A percentile compares a stretch with the other conserved stretches of the same genome.
phyloP scores from a whole-genome alignment of 192 early-diverging fungal genomes.

The Geranomyces michiganensis region DNA sequence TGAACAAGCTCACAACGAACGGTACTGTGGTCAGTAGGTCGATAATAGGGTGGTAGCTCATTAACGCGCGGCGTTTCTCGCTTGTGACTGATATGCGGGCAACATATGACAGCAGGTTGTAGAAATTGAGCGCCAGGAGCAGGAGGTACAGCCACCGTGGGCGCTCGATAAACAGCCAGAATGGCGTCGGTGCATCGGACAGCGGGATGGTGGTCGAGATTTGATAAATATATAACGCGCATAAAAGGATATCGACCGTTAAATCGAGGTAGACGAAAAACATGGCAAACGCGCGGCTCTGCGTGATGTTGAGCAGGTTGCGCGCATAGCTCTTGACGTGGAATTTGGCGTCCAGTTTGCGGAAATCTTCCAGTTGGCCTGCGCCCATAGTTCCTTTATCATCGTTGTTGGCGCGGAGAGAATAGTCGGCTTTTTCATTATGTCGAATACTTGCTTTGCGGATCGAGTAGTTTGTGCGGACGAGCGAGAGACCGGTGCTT shows the following conservation, averaged over 20 bases:
- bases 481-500: conserved; percentile 8
- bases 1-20: conserved; percentile 21
- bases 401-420: too few species aligned
- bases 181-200: background rate
- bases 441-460: background rate
- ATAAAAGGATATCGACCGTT: conserved; percentile 1
- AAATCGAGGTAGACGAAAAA: conserved; percentile 14
- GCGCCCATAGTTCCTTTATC: background rate
- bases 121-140: background rate
- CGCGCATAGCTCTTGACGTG: background rate
- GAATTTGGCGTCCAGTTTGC: conserved; percentile 3
- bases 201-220: conserved; percentile 5
- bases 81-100: background rate
- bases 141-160: conserved; percentile 2
- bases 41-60: background rate
- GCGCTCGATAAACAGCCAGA: conserved; percentile 18
- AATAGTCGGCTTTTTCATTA: background rate
- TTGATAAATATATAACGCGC: conserved; percentile 8
- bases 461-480: conserved; percentile 14
- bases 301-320: background rate
- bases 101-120: conserved; percentile 4
- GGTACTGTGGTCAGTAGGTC: conserved; percentile 18
- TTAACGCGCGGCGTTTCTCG: conserved; percentile 2
- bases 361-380: background rate
- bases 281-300: conserved; percentile 4